Evolutionary conservation across 805 yeast species (phyloP).

Genomic region (Kodamaea sagamina): DNA sequence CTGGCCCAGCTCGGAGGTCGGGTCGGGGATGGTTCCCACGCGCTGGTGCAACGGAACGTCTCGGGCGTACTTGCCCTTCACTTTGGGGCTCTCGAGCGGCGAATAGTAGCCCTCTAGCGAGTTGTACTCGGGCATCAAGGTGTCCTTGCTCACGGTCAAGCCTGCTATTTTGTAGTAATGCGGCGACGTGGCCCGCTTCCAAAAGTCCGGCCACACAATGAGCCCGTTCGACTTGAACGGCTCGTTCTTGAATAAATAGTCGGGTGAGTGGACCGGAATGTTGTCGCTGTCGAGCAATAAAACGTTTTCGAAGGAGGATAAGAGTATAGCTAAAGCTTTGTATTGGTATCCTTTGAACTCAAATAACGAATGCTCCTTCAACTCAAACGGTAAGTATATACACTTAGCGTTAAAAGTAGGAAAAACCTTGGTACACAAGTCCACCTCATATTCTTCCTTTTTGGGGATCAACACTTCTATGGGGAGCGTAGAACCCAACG

Average conservation of each 20-base stretch:
- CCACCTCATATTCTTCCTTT: constrained; percentile 67
- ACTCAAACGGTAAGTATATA: constrained; percentile 36
- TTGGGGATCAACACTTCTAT: constrained; percentile 81
- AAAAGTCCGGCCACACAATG: constrained; percentile 83
- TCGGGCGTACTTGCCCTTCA: constrained; percentile 6
- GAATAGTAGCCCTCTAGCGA: constrained; percentile 29
- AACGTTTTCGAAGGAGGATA: constrained; percentile 64
- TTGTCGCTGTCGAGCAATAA: constrained; percentile 76
- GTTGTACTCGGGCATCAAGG: constrained; percentile 35
- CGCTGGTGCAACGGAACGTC: constrained; percentile 34
- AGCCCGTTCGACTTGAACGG: constrained; percentile 57
- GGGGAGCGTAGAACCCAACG: constrained; percentile 68
- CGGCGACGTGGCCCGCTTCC: constrained; percentile 84
- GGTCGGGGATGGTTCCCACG: constrained; percentile 32
- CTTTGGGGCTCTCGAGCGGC: constrained; percentile 9
- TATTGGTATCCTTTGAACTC: constrained; percentile 46
- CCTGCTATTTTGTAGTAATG: constrained; percentile 69
- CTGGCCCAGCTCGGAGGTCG: constrained; percentile 42
- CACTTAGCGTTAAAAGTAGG: constrained; percentile 43
- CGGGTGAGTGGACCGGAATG: constrained; percentile 67
- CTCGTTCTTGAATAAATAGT: constrained; percentile 54
- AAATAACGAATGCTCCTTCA: constrained; percentile 32
- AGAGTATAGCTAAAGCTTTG: constrained; percentile 42
- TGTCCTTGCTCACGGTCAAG: constrained; percentile 31
- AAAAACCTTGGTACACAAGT: constrained; percentile 46